Conservation (phyloP, 2,329 filamentous ascomycete genomes). For the Ophiostoma fasciatum region DNA sequence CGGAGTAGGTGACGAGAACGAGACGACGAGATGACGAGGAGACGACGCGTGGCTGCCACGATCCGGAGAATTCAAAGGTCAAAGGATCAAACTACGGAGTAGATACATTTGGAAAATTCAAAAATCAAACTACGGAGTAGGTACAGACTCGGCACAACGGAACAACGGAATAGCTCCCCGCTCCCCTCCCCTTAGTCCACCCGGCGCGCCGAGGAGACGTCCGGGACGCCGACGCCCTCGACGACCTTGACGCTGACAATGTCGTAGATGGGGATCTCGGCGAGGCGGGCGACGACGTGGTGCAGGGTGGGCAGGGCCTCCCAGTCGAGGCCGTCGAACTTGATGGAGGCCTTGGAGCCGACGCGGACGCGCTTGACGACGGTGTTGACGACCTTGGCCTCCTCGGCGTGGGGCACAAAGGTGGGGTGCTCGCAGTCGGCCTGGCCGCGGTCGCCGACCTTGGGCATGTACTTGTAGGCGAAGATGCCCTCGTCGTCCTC, state of each 20-base stretch:
- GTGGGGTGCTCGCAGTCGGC: slow-evolving; percentile 39
- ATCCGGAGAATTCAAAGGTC: no score
- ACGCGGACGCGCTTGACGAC: slow-evolving; percentile 20
- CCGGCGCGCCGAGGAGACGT: no score
- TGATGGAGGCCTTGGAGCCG: slow-evolving; percentile 27
- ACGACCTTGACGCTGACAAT: slow-evolving; percentile 40
- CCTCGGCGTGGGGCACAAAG: slow-evolving; percentile 22
- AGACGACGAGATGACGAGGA: no score
- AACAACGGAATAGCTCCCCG: no score
- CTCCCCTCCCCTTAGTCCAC: no score
- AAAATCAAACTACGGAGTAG: no score
- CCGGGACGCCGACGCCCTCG: slow-evolving; percentile 35
- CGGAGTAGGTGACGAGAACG: no score
- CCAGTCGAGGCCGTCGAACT: slow-evolving; percentile 35
- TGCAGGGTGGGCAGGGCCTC: slow-evolving; percentile 44
- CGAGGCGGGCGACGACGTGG: slow-evolving; percentile 35
- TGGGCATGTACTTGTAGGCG: slow-evolving; percentile 42
- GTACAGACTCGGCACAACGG: no score
- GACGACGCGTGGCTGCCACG: no score
- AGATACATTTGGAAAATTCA: no score
- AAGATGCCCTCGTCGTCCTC: slow-evolving; percentile 33
- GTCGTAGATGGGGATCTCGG: slow-evolving; percentile 41
- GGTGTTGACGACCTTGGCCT: slow-evolving; percentile 17
- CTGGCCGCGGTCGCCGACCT: slow-evolving; percentile 32
- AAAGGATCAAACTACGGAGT: no score